Conservation (phyloP, 768 basidiomycete genomes). For the Phanerochaete sordida region DNA sequence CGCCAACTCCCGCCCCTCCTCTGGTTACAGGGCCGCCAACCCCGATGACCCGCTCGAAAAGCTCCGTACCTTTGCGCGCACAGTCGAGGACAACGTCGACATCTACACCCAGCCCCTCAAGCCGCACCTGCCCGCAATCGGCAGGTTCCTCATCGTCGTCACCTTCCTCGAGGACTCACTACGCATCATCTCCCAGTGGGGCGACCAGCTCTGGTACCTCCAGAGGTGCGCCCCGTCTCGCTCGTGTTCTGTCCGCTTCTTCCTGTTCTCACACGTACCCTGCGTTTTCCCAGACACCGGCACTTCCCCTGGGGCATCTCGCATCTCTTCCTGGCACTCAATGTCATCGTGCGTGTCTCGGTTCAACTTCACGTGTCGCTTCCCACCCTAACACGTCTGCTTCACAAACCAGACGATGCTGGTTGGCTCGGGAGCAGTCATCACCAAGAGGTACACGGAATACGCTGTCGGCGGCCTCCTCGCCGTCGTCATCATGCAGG, state of each 20-base stretch:
- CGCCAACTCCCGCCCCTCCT: constrained; percentile 63
- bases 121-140: constrained; percentile 92
- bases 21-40: constrained; percentile 76
- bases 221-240: constrained; percentile 77
- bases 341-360: constrained; percentile 70
- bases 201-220: constrained; percentile 97
- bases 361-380: not conserved
- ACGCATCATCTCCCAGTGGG: constrained; percentile 91
- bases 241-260: not conserved
- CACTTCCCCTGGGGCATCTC: constrained; percentile 95
- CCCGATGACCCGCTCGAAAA: constrained; percentile 82
- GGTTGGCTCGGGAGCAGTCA: constrained; percentile 76
- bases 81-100: constrained; percentile 90
- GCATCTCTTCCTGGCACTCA: constrained; percentile 87
- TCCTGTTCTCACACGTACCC: not conserved
- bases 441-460: constrained; percentile 84
- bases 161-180: constrained; percentile 98
- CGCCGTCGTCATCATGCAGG: constrained; percentile 89
- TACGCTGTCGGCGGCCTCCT: constrained; percentile 88
- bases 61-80: constrained; percentile 62
- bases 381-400: not conserved
- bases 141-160: constrained; percentile 94
- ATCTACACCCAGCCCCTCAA: constrained; percentile 90
- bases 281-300: constrained; percentile 63
- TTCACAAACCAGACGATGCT: constrained; percentile 72